Base-by-base conservation (phyloP, 2,329 filamentous ascomycete genomes). In the Boeremia exigua region DNA sequence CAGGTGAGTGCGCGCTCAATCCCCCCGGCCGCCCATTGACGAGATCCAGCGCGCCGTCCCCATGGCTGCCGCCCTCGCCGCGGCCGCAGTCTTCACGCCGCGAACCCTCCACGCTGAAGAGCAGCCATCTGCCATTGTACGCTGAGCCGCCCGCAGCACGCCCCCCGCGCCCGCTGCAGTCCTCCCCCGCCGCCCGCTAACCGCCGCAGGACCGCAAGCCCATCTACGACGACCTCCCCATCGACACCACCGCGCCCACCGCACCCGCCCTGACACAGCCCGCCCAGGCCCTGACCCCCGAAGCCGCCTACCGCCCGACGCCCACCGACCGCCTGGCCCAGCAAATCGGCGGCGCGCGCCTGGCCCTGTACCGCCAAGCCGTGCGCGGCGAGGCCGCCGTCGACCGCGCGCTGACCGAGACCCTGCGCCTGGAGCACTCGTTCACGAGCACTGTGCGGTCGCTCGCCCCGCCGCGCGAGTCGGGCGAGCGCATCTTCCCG, bases 371-470 rank as follows among this genome's bases (percentile, higher is more conserved):
- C 81, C 77, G 82, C 48, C 86, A 93, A 72, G 89, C 90, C 56
- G 85, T 88, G 52, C 78, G 82, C 51, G 86, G 88, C 68, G 94
- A 98, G 81, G 88, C 92, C 76, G 84, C 87, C 70, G 85, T 97
- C 79, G 97, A 99, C 82, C 77, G 82, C 67, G 83, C 89, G 67
- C 88, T 97, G 79, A 89, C 92, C 75, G 85, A 84, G 62, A 90
- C 89, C 65, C 91, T 99, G 72, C 79, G 88, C 74, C 87, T 96
- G 63, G 95, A 99, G 82, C 88, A 90, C 75, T 90, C 88, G 72
- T 93, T 98, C 80, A 96, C 94, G 68, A 86, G 84, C 77, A 98
- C 95, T 58, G 79, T 99, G 65, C 91, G 93, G 56, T 92, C 90
- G 19, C 85, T 99, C 34, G 95, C 93, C 17, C 95, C 95, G 28